Evolutionary conservation across 2,329 filamentous ascomycete species (phyloP).

Genomic region (Microdochium nivale): DNA sequence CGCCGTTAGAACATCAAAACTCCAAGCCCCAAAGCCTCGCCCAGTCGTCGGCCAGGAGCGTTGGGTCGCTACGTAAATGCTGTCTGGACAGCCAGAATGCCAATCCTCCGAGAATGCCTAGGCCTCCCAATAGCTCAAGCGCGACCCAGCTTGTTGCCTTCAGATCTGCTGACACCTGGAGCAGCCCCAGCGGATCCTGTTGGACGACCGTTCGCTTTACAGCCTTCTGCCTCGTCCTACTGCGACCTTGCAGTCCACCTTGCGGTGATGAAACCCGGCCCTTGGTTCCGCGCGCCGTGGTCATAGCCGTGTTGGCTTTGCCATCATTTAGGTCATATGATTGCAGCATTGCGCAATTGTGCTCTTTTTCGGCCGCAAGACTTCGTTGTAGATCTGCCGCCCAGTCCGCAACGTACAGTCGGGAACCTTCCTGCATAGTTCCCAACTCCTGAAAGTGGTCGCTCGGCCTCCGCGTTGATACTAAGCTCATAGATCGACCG

Average conservation of each 20-base stretch:
- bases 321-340: slow-evolving; percentile 31
- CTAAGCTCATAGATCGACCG: slow-evolving; percentile 5
- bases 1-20: slow-evolving; percentile 6
- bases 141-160: slow-evolving; percentile 57
- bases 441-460: slow-evolving; percentile 19
- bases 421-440: slow-evolving; percentile 38
- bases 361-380: slow-evolving; percentile 61
- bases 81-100: slow-evolving; percentile 48
- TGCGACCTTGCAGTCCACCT: background rate
- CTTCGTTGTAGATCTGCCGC: slow-evolving; percentile 72
- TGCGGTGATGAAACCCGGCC: background rate
- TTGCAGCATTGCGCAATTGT: slow-evolving; percentile 62
- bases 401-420: slow-evolving; percentile 71
- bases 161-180: slow-evolving; percentile 60
- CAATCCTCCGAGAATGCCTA: slow-evolving; percentile 66
- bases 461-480: slow-evolving; percentile 34
- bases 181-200: slow-evolving; percentile 71
- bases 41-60: slow-evolving; percentile 18
- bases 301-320: background rate
- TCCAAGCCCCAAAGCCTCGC: slow-evolving; percentile 15
- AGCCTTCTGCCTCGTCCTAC: background rate
- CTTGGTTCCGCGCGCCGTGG: background rate
- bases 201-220: slow-evolving; percentile 22
- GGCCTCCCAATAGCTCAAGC: slow-evolving; percentile 64
- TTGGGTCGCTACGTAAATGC: slow-evolving; percentile 25